Percentiles rank a stretch among this genome's conserved stretches.
phyloP scores from a whole-genome alignment of 192 early-diverging fungal species.

The Podila epigama region DNA sequence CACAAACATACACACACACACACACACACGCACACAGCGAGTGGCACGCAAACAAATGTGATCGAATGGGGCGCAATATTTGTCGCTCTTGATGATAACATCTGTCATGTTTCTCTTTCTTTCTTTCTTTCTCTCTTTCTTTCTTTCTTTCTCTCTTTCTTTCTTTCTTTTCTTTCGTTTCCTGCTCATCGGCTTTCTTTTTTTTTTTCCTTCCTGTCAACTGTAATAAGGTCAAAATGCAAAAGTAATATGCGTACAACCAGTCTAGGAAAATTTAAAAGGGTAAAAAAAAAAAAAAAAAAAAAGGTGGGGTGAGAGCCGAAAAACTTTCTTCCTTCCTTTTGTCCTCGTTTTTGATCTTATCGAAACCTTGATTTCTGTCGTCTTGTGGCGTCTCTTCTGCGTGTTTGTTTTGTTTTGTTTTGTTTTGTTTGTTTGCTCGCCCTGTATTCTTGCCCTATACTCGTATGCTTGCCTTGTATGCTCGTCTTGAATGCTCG shows the following conservation, averaged over 20 bases:
- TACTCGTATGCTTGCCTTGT: too few relatives aligned
- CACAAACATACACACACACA: neutral
- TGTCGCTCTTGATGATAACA: too few relatives aligned
- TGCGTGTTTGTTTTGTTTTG: neutral
- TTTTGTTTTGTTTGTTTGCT: neutral
- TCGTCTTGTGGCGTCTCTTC: neutral
- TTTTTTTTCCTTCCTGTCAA: neutral
- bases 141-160: too few relatives aligned
- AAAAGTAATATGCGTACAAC: neutral
- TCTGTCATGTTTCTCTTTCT: too few relatives aligned
- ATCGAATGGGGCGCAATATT: too few relatives aligned
- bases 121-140: too few relatives aligned
- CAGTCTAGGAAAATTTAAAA: neutral
- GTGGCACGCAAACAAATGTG: too few relatives aligned
- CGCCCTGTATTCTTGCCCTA: neutral
- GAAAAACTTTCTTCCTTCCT: neutral
- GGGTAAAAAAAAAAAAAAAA: neutral
- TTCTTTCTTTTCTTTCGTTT: too few relatives aligned
- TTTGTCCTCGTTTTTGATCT: slow-evolving; percentile 23
- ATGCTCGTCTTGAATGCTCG: too few relatives aligned
- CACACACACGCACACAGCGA: neutral
- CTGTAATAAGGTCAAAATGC: neutral
- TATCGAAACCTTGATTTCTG: slow-evolving; percentile 45
- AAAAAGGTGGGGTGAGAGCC: slow-evolving; percentile 3
- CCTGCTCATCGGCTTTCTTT: too few relatives aligned